Evolutionary conservation across 2,329 filamentous ascomycete species (phyloP).

Genomic region (Exophiala lecanii-corni): DNA sequence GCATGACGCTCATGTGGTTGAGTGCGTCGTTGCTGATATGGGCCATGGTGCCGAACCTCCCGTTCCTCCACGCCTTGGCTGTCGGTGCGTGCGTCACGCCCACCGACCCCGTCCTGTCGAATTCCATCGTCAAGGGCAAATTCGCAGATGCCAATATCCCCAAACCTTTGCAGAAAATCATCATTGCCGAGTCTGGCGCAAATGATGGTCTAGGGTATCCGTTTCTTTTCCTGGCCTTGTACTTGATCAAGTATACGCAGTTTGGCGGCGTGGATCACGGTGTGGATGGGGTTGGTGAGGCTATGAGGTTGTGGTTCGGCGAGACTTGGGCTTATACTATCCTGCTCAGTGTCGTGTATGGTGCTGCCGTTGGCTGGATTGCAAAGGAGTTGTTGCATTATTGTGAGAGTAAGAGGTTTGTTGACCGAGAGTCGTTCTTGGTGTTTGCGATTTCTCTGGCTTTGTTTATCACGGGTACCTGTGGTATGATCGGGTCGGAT

Average conservation of each 20-base stretch:
- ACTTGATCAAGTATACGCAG: conserved; percentile 68
- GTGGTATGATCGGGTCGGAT: conserved; percentile 80
- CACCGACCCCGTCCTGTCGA: conserved; percentile 82
- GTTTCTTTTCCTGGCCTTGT: conserved; percentile 79
- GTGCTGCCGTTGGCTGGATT: conserved; percentile 71
- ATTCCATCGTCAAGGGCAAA: conserved; percentile 87
- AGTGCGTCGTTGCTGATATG: conserved; percentile 73
- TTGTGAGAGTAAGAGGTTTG: conserved; percentile 74
- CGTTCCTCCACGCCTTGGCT: conserved; percentile 72
- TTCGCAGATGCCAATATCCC: conserved; percentile 91
- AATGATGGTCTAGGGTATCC: conserved; percentile 89
- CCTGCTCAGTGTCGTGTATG: conserved; percentile 71
- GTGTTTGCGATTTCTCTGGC: conserved; percentile 81
- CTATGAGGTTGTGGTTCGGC: conserved; percentile 76
- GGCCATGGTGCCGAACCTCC: conserved; percentile 65
- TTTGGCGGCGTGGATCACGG: conserved; percentile 49
- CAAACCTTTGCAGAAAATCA: conserved; percentile 72
- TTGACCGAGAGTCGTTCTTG: conserved; percentile 82
- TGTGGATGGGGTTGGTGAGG: conserved; percentile 60
- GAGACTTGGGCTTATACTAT: conserved; percentile 84
- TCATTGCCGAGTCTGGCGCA: conserved; percentile 76
- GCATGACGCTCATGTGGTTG: conserved; percentile 86
- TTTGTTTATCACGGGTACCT: conserved; percentile 81
- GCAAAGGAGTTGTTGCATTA: conserved; percentile 79
- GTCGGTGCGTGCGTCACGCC: conserved; percentile 86